phyloP scores from a whole-genome alignment of 2,329 filamentous ascomycete genomes.

The Aciculosporium take region DNA sequence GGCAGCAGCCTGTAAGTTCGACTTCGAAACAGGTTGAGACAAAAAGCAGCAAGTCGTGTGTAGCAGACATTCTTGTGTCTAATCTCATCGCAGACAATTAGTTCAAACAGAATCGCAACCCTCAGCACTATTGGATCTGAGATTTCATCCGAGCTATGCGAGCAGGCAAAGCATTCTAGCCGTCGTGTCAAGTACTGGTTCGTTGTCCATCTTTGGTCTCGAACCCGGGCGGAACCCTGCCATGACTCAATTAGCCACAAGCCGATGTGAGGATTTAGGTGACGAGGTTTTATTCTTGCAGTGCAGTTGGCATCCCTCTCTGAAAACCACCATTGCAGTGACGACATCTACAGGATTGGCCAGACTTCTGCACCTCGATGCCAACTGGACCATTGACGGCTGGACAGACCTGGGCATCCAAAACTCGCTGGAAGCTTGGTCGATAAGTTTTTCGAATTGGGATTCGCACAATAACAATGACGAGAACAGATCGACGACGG shows the following conservation, averaged over 20 bases:
- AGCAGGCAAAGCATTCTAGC: slow-evolving; percentile 42
- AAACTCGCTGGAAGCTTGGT: slow-evolving; percentile 60
- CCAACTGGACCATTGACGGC: slow-evolving; percentile 24
- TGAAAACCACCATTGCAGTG: slow-evolving; percentile 44
- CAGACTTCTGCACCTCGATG: slow-evolving; percentile 35
- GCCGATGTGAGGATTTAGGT: slow-evolving; percentile 34
- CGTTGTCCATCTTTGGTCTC: slow-evolving; percentile 49
- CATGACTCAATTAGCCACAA: slow-evolving; percentile 27
- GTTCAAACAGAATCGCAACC: slow-evolving; percentile 47
- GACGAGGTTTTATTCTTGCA: slow-evolving; percentile 53
- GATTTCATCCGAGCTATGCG: slow-evolving; percentile 47
- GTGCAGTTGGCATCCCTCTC: slow-evolving; percentile 55
- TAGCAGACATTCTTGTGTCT: not conserved
- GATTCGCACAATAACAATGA: slow-evolving; percentile 4
- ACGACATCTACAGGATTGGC: slow-evolving; percentile 58
- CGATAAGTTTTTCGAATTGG: slow-evolving; percentile 41
- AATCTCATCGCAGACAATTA: slow-evolving; percentile 4
- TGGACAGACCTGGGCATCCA: slow-evolving; percentile 26
- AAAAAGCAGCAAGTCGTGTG: not conserved
- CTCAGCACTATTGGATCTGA: slow-evolving; percentile 71
- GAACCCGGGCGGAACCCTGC: slow-evolving; percentile 21
- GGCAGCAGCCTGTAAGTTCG: slow-evolving; percentile 40
- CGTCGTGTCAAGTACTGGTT: slow-evolving; percentile 64
- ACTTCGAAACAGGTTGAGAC: not conserved
- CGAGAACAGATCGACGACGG: slow-evolving; percentile 18